phyloP scores from a whole-genome alignment of 441 rosid species.

The Jatropha podagrica region DNA sequence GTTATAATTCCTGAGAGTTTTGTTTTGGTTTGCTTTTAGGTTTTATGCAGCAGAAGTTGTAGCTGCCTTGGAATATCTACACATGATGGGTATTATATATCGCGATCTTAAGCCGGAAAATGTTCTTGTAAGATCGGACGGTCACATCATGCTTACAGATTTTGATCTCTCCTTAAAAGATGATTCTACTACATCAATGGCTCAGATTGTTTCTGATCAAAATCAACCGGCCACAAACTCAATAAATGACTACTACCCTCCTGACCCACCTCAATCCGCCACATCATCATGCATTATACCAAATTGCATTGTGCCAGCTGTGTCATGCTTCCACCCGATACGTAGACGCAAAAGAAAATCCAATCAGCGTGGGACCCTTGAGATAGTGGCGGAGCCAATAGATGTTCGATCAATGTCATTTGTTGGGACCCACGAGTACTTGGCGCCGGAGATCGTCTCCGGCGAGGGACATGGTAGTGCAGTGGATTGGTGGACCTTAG shows the following conservation, averaged over 20 bases:
- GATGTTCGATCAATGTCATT: constrained; percentile 91
- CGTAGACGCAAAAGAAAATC: constrained; percentile 52
- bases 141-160: constrained; percentile 91
- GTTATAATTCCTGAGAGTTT: background rate
- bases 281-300: constrained; percentile 76
- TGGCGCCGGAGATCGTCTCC: constrained; percentile 85
- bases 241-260: constrained; percentile 22
- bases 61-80: constrained; percentile 85
- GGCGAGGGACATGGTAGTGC: constrained; percentile 95
- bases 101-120: constrained; percentile 94
- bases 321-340: constrained; percentile 70
- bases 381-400: constrained; percentile 74
- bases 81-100: constrained; percentile 86
- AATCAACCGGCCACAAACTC: constrained; percentile 25
- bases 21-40: constrained; percentile 26
- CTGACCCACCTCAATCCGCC: constrained; percentile 37
- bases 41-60: constrained; percentile 83
- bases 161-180: constrained; percentile 88
- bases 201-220: constrained; percentile 51
- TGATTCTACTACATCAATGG: constrained; percentile 55
- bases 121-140: constrained; percentile 77
- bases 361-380: constrained; percentile 46
- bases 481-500: constrained; percentile 94
- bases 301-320: constrained; percentile 81
- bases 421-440: constrained; percentile 90